These are phyloP conservation scores for Fusarium sp. DNA, from an alignment of 2,329 filamentous ascomycete genomes.

Conservation along the genomic window DNA sequence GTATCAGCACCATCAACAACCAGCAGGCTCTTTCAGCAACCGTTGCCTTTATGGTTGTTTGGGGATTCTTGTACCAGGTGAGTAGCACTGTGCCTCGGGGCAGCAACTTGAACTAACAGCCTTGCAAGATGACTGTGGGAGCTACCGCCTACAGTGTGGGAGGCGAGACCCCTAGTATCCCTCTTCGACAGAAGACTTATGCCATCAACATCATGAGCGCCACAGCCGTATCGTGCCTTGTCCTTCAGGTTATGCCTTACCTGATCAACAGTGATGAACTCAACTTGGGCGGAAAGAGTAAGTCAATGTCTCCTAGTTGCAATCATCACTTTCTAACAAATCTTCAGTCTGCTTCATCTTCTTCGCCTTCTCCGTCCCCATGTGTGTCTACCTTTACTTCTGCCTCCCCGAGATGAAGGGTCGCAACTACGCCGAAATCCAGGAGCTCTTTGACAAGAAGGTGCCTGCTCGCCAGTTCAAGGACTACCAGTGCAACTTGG, in stretches of 20 bases:
- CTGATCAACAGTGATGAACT: conserved; percentile 44
- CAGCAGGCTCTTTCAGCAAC: conserved; percentile 37
- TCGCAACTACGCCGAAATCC: conserved; percentile 34
- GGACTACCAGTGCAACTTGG: conserved; percentile 17
- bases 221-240: conserved; percentile 46
- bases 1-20: conserved; percentile 43
- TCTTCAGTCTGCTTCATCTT: conserved; percentile 46
- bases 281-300: conserved; percentile 47
- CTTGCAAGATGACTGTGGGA: conserved; percentile 38
- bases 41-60: conserved; percentile 45
- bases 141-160: conserved; percentile 46
- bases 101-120: not conserved
- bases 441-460: conserved; percentile 29
- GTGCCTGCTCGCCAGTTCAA: conserved; percentile 27
- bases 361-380: conserved; percentile 46
- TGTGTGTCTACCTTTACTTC: conserved; percentile 50
- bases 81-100: not conserved
- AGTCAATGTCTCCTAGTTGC: not conserved
- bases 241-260: conserved; percentile 47
- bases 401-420: conserved; percentile 52
- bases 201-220: conserved; percentile 49
- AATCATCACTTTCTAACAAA: not conserved
- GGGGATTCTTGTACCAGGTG: conserved; percentile 46
- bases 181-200: conserved; percentile 48
- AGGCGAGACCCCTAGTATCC: conserved; percentile 45